Base-by-base conservation (phyloP, 768 basidiomycete genomes). In the Saitozyma podzolica region DNA sequence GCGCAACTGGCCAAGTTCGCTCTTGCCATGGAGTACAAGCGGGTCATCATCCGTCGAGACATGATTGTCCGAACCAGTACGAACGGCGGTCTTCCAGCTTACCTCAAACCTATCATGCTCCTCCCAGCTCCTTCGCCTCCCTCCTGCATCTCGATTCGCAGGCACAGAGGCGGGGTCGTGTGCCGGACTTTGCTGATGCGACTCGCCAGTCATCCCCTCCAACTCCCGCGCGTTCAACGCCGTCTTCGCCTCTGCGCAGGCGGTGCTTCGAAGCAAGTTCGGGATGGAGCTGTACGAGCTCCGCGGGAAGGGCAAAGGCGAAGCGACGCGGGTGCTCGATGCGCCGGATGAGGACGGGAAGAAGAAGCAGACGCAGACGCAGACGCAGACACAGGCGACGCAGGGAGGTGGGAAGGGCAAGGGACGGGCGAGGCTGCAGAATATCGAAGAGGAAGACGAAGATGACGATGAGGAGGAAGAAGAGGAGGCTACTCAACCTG, bases 271-370 rank as follows among this genome's bases (percentile, higher is more conserved):
- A 13, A 82, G 82, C 13, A 86, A 84, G 0, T 89, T 95, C 67
- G 91, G 89, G 2, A 86, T 93, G 86, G 90, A 95, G 69, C 83
- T 96, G 8, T 86, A 88, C 37, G 89, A 91, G 74, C 84, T 96
- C 6, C 85, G 86, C 20, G 37, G 57, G 10, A 64, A 59, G 51
- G 56, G 53, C 8, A 64, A 68, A 57, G 56, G 50, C 3, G 50
- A 50, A 17, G 47, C 48, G n/a, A 41, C 29, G 45, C 61, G 16
- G 20, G 50, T 59, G 41, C 42, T 45, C 39, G 39, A 59, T 40
- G 9, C 19, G 8, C 49, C 41, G 8, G 52, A 58, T 29, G 41
- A 56, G 39, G 47, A 16, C 29, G 40, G n/a, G 55, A 48, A 6
- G 59, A 59, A 37, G 58, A n/a, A 13, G 42, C 45, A 10, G 53